Base-by-base conservation (phyloP, 495 filamentous ascomycete species). In the Penicillium argentinense region DNA sequence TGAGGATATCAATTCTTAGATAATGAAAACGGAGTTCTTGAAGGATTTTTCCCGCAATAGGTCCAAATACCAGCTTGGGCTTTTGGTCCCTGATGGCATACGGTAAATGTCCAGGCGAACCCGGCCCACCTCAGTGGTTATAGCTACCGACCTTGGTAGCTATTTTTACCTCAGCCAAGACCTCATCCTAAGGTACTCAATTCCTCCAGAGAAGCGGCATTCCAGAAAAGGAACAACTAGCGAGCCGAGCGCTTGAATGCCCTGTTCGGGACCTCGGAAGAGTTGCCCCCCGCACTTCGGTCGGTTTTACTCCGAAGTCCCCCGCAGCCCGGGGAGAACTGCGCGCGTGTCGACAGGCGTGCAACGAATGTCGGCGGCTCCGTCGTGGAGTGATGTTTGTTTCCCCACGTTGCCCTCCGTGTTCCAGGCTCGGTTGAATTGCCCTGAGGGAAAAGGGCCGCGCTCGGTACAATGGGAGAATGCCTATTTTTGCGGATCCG, bases 331-430 rank as follows among this genome's bases (percentile, higher is more conserved):
- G 19, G 13, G 33, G 33, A 47, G 45, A 40, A 47, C 16, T n/a
- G 32, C 24, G 19, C 41, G 6, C 13, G 11, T 24, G 9, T 14
- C 17, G 5, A n/a, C 12, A n/a, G 21, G 4, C 12, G 9, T 36
- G 17, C 9, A 17, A n/a, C 18, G 17, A n/a, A n/a, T n/a, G n/a
- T n/a, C n/a, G n/a, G n/a, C n/a, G n/a, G n/a, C n/a, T n/a, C n/a
- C n/a, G n/a, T n/a, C 9, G 33, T 36, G 7, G 9, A 8, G 33
- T 51, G 47, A 54, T 43, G 42, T 51, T 36, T 17, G 14, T 28
- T 50, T 16, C 42, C 28, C 42, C 55, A 49, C 49, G 32, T 21
- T 18, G 45, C 36, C 44, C 49, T 41, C 48, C 40, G 25, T 44
- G 24, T 46, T 40, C 42, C 40, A 30, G 18, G 30, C 24, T 45